phyloP scores from a whole-genome alignment of 2,329 filamentous ascomycete genomes.

The Neonectria faginata region DNA sequence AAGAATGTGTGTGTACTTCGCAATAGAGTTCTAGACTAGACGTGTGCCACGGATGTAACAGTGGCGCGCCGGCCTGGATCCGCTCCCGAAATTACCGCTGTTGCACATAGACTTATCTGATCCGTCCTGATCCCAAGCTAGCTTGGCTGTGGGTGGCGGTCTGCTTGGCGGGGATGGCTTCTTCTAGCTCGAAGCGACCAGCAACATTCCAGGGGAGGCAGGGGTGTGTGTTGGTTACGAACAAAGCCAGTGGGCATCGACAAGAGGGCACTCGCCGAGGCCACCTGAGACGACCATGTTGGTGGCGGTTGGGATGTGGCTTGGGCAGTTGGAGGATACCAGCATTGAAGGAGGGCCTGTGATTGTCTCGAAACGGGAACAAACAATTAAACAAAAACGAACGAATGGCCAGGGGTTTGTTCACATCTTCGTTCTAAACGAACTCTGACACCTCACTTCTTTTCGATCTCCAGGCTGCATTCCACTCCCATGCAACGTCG shows the following conservation, averaged over 20 bases:
- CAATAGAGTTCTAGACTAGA: constrained; percentile 16
- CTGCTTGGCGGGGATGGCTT: constrained; percentile 4
- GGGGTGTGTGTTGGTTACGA: too few species aligned
- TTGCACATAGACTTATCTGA: constrained; percentile 41
- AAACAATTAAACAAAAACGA: background rate
- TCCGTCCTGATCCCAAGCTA: constrained; percentile 28
- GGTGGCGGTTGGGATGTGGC: background rate
- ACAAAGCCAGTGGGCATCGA: too few species aligned
- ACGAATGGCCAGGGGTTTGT: background rate
- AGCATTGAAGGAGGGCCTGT: constrained; percentile 6
- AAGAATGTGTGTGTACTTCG: background rate
- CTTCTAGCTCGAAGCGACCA: background rate
- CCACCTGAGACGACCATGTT: constrained; percentile 1
- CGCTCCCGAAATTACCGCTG: constrained; percentile 39
- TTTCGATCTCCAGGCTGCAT: background rate
- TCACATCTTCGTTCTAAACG: background rate
- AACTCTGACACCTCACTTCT: background rate
- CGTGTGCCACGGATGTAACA: constrained; percentile 28
- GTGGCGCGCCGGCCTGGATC: constrained; percentile 31
- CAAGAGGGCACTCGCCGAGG: background rate
- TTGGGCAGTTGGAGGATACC: background rate
- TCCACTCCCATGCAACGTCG: background rate
- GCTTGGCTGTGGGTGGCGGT: constrained; percentile 8
- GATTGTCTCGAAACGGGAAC: background rate
- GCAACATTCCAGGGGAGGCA: background rate